Evolutionary conservation across 2,329 filamentous ascomycete genomes (phyloP), one percentile per base, ranked within the genome.

Genomic region (Spiromastix sp.): DNA sequence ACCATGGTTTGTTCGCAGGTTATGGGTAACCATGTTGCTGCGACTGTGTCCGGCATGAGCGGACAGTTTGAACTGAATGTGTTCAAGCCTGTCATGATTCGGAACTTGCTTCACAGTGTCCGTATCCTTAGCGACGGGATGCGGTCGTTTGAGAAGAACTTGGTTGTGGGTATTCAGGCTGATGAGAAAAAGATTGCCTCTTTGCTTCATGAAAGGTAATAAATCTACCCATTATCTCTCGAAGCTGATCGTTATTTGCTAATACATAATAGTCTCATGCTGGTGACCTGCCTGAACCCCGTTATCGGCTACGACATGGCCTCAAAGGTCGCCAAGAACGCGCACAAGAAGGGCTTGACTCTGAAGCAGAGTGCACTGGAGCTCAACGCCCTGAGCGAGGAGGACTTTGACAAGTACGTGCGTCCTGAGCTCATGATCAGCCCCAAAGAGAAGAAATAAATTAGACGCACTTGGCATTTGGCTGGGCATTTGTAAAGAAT

Each of bases 41-140:
- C 85, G 42, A 95, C 89, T 19, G 85, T 96, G 51, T 85, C 86
- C 44, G 91, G 89, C 56, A 93, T 93, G 70, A 93, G 91, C 68
- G 91, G 91, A 47, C 93, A 96, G 68, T 98, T 98, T 52, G 91
- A 96, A 67, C 76, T 98, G 49, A 98, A 96, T 65, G 91, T 96
- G 37, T 98, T 94, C 77, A 96, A 96, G 74, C 91, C 91, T 28
- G 76, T 96, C 40, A 74, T 98, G 59, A 96, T 96, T 64, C 76
- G 82, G 63, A 96, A 96, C 68, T 70, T 96, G 47, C 74, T 98
- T 25, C 91, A 96, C 74, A 94, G 85, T 68, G 72, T 81, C 38
- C 78, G 89, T 46, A 78, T 98, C 42, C 69, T 98, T 38, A 72
- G 85, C 22, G 91, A 98, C 55, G 85, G 83, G 51, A 96, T 96